Base-by-base conservation (phyloP, 2,329 filamentous ascomycete genomes). In the Colletotrichum sp. region DNA sequence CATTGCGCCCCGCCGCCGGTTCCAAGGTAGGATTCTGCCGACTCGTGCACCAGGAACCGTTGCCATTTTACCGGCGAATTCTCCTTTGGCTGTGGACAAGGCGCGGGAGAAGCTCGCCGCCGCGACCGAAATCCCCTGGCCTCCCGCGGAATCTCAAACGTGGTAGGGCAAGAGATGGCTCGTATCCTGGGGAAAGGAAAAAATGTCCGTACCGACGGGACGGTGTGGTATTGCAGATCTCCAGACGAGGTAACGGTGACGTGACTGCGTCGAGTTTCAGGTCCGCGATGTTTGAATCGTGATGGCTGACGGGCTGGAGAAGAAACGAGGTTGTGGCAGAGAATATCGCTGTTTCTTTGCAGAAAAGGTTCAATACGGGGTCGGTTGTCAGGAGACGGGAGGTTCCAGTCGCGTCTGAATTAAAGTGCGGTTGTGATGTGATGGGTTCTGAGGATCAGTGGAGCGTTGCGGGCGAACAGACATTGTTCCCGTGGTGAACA, bases 381-480 rank as follows among this genome's bases (percentile, higher is more conserved):
- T 21, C 26, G 52, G 55, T 67, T 24, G 34, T 65, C 66, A 76
- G 71, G 75, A 75, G 75, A 67, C 62, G 39, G 1, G 21, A 66
- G n/a, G 71, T 71, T 76, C 66, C 65, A 75, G 62, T 65, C 36
- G 60, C 66, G 75, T 76, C 71, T 71, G 66, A 39, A 71, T 49
- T 64, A 76, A 15, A 76, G 75, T 76, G 52, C 72, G 26, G 21
- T 70, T 65, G 65, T 21, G 28, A 76, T 49, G 55, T 65, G 75
- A 66, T 44, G 60, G 55, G 44, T 28, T 67, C 15, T 10, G 59
- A 21, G 49, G 26, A 69, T 66, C 71, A 55, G 73, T 75, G 74
- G 74, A 62, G 71, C 28, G 21, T 21, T 30, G 59, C 64, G 21
- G 59, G 32, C 30, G 57, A 36, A 36, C 30, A 32, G 71, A 36